Evolutionary conservation across 2,329 filamentous ascomycete species (phyloP).

Genomic region (Podosphaera xanthii): DNA sequence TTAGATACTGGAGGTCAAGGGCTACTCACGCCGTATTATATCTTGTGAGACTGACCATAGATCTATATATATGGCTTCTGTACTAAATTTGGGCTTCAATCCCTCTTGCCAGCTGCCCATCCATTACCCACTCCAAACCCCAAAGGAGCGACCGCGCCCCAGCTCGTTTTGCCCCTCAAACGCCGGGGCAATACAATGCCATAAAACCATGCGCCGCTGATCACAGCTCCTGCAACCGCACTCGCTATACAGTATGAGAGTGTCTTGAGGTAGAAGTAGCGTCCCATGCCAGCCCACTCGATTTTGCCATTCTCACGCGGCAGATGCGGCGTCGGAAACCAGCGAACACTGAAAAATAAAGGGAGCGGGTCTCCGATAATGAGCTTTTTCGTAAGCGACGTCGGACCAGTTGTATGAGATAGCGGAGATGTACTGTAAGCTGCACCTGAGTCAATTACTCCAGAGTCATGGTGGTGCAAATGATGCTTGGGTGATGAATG

Average conservation of each 20-base stretch:
- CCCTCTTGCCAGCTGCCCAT: conserved; percentile 7
- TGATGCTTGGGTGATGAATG: conserved; percentile 41
- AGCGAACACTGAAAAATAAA: conserved; percentile 58
- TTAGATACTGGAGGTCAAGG: neutral
- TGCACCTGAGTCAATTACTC: conserved; percentile 66
- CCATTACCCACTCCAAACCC: conserved; percentile 12
- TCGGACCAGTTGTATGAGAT: conserved; percentile 26
- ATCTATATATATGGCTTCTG: neutral
- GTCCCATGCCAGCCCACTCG: conserved; percentile 41
- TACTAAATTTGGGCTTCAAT: neutral
- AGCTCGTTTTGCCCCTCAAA: conserved; percentile 8
- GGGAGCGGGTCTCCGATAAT: conserved; percentile 74
- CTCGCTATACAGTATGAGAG: conserved; percentile 37
- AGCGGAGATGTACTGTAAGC: conserved; percentile 67
- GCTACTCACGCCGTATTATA: neutral
- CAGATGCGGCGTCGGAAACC: conserved; percentile 58
- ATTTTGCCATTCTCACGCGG: conserved; percentile 43
- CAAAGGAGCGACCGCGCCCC: conserved; percentile 12
- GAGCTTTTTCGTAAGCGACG: conserved; percentile 33
- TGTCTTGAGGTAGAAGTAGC: conserved; percentile 39
- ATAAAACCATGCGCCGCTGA: conserved; percentile 35
- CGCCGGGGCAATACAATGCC: conserved; percentile 32
- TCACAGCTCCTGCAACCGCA: conserved; percentile 30
- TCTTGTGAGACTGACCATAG: neutral
- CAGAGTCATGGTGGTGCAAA: conserved; percentile 39